Evolutionary conservation across 495 filamentous ascomycete species (phyloP).

Genomic region (Pseudomonodictys pantanalensis): DNA sequence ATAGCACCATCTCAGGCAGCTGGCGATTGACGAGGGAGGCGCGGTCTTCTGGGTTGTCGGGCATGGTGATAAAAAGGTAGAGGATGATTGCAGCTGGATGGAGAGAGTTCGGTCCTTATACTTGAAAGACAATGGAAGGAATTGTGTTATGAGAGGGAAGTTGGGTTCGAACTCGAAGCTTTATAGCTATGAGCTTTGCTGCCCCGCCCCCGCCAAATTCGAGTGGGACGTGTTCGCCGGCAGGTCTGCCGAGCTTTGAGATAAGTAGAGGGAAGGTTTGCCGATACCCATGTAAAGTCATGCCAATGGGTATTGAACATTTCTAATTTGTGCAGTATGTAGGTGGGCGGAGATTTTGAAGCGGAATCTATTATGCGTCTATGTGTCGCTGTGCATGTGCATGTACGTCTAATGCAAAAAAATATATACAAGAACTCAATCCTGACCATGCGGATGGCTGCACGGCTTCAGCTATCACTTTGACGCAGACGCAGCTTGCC

Average conservation of each 20-base stretch:
- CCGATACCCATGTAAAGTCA: too few relatives aligned
- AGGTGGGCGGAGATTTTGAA: too few relatives aligned
- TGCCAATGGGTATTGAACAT: neutral
- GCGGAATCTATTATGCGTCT: conserved; percentile 1
- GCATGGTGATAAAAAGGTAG: conserved; percentile 17
- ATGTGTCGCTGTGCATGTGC: too few relatives aligned
- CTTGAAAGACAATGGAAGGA: neutral
- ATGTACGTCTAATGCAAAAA: conserved; percentile 14
- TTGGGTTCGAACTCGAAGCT: neutral
- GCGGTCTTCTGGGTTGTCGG: conserved; percentile 31
- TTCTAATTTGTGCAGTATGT: too few relatives aligned
- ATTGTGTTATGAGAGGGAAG: neutral
- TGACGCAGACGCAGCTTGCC: neutral
- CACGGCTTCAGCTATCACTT: neutral
- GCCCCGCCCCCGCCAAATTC: neutral
- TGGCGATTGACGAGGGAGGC: conserved; percentile 36
- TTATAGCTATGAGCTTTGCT: neutral
- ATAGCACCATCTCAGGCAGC: conserved; percentile 60
- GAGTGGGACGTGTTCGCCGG: too few relatives aligned
- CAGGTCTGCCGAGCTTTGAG: too few relatives aligned
- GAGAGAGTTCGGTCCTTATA: neutral
- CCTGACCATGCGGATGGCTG: neutral
- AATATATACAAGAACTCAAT: neutral
- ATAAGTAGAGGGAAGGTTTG: conserved; percentile 1
- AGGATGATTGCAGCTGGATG: too few relatives aligned